phyloP scores from a whole-genome alignment of 2,329 filamentous ascomycete genomes.

The Pseudodiploospora longispora region DNA sequence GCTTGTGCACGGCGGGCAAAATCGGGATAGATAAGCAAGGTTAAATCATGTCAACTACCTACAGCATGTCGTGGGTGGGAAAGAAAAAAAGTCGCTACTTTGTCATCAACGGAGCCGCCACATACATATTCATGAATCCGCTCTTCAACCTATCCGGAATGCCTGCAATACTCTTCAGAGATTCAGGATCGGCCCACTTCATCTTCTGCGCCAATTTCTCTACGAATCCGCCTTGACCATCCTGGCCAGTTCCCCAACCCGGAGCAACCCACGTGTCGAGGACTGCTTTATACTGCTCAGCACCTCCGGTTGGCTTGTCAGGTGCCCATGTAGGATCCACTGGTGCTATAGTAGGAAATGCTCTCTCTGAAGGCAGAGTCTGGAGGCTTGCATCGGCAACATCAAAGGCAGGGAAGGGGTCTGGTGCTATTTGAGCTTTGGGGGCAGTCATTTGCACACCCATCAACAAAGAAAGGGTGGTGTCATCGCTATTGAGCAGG shows the following conservation, averaged over 20 bases:
- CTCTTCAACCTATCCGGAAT: constrained; percentile 2
- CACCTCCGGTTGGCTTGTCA: background rate
- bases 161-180: constrained; percentile 1
- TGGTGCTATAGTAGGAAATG: background rate
- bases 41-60: too few relatives aligned
- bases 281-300: background rate
- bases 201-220: background rate
- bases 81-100: background rate
- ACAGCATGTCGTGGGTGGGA: too few relatives aligned
- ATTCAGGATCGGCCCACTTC: background rate
- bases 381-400: constrained; percentile 2
- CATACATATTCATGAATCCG: constrained; percentile 2
- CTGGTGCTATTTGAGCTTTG: background rate
- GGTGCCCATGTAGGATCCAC: background rate
- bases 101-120: constrained; percentile 3
- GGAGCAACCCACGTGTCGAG: background rate
- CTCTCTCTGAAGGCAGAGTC: background rate
- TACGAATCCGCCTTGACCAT: background rate
- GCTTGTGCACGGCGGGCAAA: too few relatives aligned
- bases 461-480: constrained; percentile 1
- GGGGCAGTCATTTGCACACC: constrained; percentile 4
- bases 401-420: constrained; percentile 3
- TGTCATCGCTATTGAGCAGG: constrained; percentile 1
- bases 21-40: too few relatives aligned
- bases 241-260: background rate